A percentile compares a stretch with the other conserved stretches of the same genome.
Conservation (phyloP, 371 early-diverging fungal genomes). For the Circinella umbellata region DNA sequence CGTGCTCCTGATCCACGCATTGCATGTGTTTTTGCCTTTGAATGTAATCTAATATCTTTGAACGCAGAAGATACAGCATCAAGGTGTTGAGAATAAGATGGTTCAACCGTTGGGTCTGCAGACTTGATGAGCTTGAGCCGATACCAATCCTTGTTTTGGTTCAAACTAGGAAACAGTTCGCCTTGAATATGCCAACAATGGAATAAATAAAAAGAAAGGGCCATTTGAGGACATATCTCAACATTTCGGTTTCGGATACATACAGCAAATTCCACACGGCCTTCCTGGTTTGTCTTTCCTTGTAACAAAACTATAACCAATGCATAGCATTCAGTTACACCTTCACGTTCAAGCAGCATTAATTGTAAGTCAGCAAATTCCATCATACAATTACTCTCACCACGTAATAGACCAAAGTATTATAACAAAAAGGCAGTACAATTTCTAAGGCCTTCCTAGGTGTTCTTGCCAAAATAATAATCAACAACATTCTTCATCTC, state of each 20-base stretch:
- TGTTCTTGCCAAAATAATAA: neutral
- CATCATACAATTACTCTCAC: neutral
- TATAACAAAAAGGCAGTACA: neutral
- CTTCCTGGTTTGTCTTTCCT: slow-evolving; percentile 10
- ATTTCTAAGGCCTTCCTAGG: neutral
- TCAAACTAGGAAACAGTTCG: too few relatives aligned
- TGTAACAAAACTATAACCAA: slow-evolving; percentile 2
- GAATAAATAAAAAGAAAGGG: too few relatives aligned
- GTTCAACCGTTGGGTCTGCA: neutral
- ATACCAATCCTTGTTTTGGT: too few relatives aligned
- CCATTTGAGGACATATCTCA: too few relatives aligned
- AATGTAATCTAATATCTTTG: neutral
- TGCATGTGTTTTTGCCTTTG: neutral
- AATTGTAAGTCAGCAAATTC: neutral
- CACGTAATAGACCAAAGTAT: neutral
- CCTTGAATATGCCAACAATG: too few relatives aligned
- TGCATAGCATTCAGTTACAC: neutral
- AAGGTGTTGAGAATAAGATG: neutral
- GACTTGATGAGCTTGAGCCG: neutral
- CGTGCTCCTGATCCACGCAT: neutral
- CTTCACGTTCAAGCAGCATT: neutral
- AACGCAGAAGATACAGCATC: neutral
- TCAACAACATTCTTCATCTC: too few relatives aligned
- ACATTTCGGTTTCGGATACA: too few relatives aligned
- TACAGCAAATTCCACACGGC: too few relatives aligned